phyloP scores from a whole-genome alignment of 2,329 filamentous ascomycete species.

The Neonectria magnoliae region DNA sequence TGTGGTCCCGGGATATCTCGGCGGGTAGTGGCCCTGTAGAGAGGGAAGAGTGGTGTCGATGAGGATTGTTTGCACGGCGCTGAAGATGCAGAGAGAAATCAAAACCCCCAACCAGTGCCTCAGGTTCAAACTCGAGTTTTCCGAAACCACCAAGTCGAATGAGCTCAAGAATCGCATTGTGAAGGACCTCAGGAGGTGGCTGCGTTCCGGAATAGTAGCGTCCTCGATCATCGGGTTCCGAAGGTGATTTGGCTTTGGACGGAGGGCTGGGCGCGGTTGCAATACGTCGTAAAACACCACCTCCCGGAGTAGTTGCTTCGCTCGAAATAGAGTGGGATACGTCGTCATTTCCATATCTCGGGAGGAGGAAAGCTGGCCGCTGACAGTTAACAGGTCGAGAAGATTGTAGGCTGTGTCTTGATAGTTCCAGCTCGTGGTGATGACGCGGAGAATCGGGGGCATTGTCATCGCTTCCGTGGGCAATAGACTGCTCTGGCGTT shows the following conservation, averaged over 20 bases:
- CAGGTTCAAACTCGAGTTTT: slow-evolving; percentile 50
- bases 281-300: slow-evolving; percentile 64
- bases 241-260: slow-evolving; percentile 41
- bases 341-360: slow-evolving; percentile 59
- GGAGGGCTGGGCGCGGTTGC: slow-evolving; percentile 57
- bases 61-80: slow-evolving; percentile 62
- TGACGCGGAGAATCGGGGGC: slow-evolving; percentile 60
- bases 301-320: slow-evolving; percentile 66
- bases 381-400: slow-evolving; percentile 62
- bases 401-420: slow-evolving; percentile 60
- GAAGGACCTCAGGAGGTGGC: slow-evolving; percentile 60
- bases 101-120: slow-evolving; percentile 63
- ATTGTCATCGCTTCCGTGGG: slow-evolving; percentile 48
- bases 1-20: slow-evolving; percentile 18
- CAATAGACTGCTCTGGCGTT: slow-evolving; percentile 31
- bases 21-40: slow-evolving; percentile 23
- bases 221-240: slow-evolving; percentile 52
- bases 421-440: slow-evolving; percentile 64
- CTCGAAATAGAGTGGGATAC: slow-evolving; percentile 62
- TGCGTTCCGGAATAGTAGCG: slow-evolving; percentile 58
- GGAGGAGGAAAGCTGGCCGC: slow-evolving; percentile 58
- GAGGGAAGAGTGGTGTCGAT: slow-evolving; percentile 51
- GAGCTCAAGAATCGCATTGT: slow-evolving; percentile 63
- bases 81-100: slow-evolving; percentile 68
- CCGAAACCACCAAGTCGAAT: slow-evolving; percentile 58